Conservation (phyloP, 176 grass and related monocot genomes). For the Oryza meyeriana region DNA sequence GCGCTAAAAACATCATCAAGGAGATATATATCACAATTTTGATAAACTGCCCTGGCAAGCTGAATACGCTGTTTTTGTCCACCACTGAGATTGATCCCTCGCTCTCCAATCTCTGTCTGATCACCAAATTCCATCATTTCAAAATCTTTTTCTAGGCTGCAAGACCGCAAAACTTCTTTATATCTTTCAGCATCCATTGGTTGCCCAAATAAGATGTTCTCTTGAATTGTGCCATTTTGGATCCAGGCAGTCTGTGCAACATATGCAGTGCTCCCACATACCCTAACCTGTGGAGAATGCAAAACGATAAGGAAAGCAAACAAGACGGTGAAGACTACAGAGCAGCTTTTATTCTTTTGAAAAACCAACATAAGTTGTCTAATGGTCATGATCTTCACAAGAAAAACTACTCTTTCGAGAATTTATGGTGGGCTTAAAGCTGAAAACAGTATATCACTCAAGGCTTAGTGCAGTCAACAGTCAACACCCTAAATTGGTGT, state of each 20-base stretch:
- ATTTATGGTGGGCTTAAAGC: background rate
- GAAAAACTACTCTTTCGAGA: background rate
- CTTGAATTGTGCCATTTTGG: constrained; percentile 66
- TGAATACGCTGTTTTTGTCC: constrained; percentile 77
- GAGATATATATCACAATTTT: constrained; percentile 67
- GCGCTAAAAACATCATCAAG: constrained; percentile 80
- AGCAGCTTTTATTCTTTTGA: background rate
- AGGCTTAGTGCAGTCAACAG: background rate
- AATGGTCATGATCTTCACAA: background rate
- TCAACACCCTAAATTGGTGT: background rate
- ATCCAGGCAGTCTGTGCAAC: constrained; percentile 77
- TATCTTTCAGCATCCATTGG: constrained; percentile 51
- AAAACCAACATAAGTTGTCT: background rate
- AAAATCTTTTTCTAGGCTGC: constrained; percentile 64
- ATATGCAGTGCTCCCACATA: constrained; percentile 68
- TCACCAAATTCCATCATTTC: constrained; percentile 81
- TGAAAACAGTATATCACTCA: background rate
- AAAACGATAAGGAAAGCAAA: background rate
- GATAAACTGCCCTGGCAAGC: constrained; percentile 71
- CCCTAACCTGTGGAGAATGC: constrained; percentile 39
- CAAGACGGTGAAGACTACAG: background rate
- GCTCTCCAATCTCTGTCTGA: constrained; percentile 72
- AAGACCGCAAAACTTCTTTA: constrained; percentile 46
- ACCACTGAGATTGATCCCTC: constrained; percentile 78
- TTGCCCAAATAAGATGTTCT: constrained; percentile 69